These are phyloP conservation scores for Erythrophleum ivorense DNA, from an alignment of 331 rosid species.

Conservation along the genomic window DNA sequence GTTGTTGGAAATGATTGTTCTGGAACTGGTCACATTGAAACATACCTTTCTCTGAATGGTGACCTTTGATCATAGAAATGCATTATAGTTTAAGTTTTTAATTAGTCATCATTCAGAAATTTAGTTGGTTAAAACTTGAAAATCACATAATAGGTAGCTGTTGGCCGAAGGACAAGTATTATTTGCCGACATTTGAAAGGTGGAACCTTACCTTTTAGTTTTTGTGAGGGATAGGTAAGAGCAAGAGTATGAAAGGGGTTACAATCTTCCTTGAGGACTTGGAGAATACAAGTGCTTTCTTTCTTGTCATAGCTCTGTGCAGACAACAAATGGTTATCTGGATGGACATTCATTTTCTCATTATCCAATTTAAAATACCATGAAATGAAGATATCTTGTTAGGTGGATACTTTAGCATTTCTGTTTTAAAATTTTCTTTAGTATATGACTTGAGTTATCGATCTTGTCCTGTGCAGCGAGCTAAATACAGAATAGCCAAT, in stretches of 20 bases:
- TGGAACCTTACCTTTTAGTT: neutral
- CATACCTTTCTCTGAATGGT: neutral
- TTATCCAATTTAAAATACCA: neutral
- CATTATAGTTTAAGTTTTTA: constrained; percentile 17
- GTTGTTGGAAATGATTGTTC: constrained; percentile 22
- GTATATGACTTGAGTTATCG: neutral
- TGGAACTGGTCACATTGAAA: constrained; percentile 3
- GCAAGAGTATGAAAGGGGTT: neutral
- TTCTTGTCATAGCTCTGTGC: constrained; percentile 18
- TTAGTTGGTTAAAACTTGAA: constrained; percentile 2
- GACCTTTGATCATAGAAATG: constrained; percentile 13
- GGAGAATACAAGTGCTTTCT: neutral
- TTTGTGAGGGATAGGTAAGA: neutral
- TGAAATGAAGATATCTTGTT: constrained; percentile 21
- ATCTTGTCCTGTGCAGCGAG: constrained; percentile 23
- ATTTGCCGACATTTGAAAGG: neutral
- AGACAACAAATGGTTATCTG: neutral
- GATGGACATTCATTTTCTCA: constrained; percentile 16
- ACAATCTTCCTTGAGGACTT: constrained; percentile 8
- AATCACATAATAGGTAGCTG: neutral
- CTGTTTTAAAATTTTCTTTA: constrained; percentile 12
- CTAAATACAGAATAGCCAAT: constrained; percentile 26
- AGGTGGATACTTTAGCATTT: constrained; percentile 9
- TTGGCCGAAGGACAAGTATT: constrained; percentile 9
- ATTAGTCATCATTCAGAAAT: neutral